Base-by-base conservation (phyloP, 805 yeast genomes). In the Groenewaldozyma salmanticensis region DNA sequence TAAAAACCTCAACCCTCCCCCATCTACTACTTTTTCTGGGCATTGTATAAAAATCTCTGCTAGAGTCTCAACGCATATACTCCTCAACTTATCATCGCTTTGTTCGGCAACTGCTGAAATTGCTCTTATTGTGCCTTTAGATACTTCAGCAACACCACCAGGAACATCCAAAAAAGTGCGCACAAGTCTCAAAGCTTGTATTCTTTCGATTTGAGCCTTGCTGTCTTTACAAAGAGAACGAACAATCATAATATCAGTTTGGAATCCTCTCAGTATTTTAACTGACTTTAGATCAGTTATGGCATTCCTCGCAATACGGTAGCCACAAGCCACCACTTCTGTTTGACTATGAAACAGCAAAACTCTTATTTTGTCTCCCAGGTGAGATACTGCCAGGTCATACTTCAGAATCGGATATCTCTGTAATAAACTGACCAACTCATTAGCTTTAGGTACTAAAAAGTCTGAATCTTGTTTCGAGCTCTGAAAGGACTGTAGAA, bases 321-420 rank as follows among this genome's bases (percentile, higher is more conserved):
- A 86, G 0, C 88, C 95, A 2, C 86, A 71, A 0, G 88, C 81
- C 5, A 79, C 68, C 1, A 84, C 80, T 43, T 75, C 78, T 21
- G 77, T 68, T 36, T 73, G 69, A 4, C 66, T 66, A 50, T 74
- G 77, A 21, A 74, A 63, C 17, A 88, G 58, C 55, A 86, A 65
- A 17, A 70, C 68, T 51, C 77, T 82, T 7, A 88, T 67, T 24
- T 76, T 50, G 33, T 62, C 60, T 11, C 57, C 53, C 20, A 61
- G 58, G 19, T 54, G 55, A 4, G 56, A 43, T 48, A 65, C 48
- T 4, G 57, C 77, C 22, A 88, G 63, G 38, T 85, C 94, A 27
- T 71, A 65, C 52, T 76, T 75, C 27, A 86, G 63, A 21, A 67
- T 64, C 0, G 88, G 82, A 52, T 79, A 64, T 35, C 70, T 65